Evolutionary conservation across 495 filamentous ascomycete species (phyloP).

Genomic region (Penicillium bovifimosum): DNA sequence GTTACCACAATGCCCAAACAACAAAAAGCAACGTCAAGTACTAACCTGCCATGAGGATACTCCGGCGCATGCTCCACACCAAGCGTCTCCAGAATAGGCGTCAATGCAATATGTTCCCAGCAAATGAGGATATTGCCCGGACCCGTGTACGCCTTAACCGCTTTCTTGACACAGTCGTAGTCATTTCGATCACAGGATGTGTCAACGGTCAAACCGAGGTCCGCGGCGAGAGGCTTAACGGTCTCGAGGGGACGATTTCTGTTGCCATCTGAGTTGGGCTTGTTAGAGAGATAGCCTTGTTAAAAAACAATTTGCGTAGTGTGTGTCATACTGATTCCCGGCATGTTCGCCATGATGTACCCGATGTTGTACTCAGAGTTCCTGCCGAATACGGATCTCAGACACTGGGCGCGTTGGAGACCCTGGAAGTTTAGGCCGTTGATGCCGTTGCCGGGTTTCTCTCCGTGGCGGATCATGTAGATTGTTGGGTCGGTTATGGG

Average conservation of each 20-base stretch:
- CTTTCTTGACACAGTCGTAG: conserved; percentile 38
- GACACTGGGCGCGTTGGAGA: conserved; percentile 45
- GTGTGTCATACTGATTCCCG: conserved; percentile 35
- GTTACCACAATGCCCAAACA: background rate
- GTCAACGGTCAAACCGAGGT: conserved; percentile 48
- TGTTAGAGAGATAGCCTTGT: conserved; percentile 2
- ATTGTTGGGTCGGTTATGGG: conserved; percentile 47
- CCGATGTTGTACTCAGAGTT: conserved; percentile 45
- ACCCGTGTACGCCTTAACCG: conserved; percentile 39
- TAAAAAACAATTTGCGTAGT: too few relatives aligned
- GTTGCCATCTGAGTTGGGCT: conserved; percentile 36
- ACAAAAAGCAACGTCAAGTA: background rate
- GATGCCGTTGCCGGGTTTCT: conserved; percentile 45
- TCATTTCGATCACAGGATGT: conserved; percentile 47
- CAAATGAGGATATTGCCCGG: conserved; percentile 52
- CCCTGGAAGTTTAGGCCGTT: conserved; percentile 43
- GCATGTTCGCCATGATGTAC: conserved; percentile 48
- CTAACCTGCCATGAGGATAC: conserved; percentile 34
- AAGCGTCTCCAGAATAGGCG: conserved; percentile 41
- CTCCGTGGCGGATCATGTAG: conserved; percentile 55
- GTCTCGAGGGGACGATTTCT: conserved; percentile 48
- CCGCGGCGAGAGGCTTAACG: conserved; percentile 44
- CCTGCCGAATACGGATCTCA: conserved; percentile 42
- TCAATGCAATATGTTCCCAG: conserved; percentile 49
- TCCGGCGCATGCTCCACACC: conserved; percentile 36